These are phyloP conservation scores for Macaranga tanarius DNA, from an alignment of 441 rosid species.

Conservation along the genomic window DNA sequence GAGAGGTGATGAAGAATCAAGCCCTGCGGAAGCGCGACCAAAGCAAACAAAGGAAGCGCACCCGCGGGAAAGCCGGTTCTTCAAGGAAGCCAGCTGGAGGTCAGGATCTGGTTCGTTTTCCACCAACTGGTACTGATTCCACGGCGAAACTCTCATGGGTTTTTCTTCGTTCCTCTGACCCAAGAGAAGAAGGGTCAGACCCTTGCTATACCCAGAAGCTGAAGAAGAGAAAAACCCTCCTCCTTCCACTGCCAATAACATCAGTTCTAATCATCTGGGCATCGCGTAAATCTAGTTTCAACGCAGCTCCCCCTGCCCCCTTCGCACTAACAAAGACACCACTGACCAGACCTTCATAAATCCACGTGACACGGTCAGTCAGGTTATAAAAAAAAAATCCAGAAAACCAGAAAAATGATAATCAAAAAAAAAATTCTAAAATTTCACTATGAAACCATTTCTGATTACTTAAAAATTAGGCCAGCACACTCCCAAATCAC, in stretches of 20 bases:
- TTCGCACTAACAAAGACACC: constrained; percentile 21
- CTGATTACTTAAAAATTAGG: not conserved
- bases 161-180: constrained; percentile 81
- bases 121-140: constrained; percentile 96
- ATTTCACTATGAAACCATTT: constrained; percentile 7
- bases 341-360: constrained; percentile 32
- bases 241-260: constrained; percentile 98
- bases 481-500: not conserved
- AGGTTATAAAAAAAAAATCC: constrained; percentile 7
- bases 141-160: constrained; percentile 89
- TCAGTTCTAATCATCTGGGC: constrained; percentile 75
- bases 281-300: constrained; percentile 31
- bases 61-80: constrained; percentile 66
- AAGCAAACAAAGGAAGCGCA: constrained; percentile 86
- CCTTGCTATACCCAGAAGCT: constrained; percentile 93
- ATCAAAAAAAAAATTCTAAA: not conserved
- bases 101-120: constrained; percentile 66
- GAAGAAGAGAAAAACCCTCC: constrained; percentile 99
- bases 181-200: constrained; percentile 83
- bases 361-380: constrained; percentile 20
- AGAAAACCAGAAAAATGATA: not conserved
- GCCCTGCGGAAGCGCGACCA: constrained; percentile 82
- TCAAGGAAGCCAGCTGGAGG: constrained; percentile 92
- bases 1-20: constrained; percentile 64
- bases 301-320: constrained; percentile 18